A percentile compares a stretch with the other conserved stretches of the same genome.
phyloP scores from a whole-genome alignment of 2,329 filamentous ascomycete genomes.

The Neopestalotiopsis sp. region DNA sequence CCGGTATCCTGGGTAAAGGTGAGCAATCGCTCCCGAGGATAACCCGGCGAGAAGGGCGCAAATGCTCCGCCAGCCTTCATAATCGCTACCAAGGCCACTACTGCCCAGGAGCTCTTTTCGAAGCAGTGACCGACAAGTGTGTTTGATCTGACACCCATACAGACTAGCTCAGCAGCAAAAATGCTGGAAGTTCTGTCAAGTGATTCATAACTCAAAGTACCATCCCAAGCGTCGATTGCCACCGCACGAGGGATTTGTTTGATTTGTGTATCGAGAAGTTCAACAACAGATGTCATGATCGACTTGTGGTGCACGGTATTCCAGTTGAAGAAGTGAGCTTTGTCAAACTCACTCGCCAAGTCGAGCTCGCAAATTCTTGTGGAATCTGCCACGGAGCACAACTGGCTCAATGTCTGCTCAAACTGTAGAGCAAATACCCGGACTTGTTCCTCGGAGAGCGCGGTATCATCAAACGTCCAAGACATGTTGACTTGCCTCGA shows the following conservation, averaged over 20 bases:
- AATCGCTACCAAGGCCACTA: not conserved
- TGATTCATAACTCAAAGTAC: not conserved
- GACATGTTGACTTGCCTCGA: not conserved
- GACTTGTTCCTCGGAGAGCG: not conserved
- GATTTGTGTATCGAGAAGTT: not conserved
- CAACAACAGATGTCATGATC: not conserved
- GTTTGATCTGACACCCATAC: not conserved
- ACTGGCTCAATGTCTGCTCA: not conserved
- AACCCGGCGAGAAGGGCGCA: not conserved
- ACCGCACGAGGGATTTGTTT: not conserved
- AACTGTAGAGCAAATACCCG: not conserved
- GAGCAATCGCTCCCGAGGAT: not conserved
- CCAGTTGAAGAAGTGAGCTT: not conserved
- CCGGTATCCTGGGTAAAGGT: not conserved
- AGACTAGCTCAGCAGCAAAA: not conserved
- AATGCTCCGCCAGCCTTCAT: conserved; percentile 6
- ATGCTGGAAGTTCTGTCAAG: not conserved
- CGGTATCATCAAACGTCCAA: not conserved
- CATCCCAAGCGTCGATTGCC: not conserved
- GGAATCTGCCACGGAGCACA: not conserved
- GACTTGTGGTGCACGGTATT: not conserved
- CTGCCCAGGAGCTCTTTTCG: not conserved
- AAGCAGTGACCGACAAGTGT: not conserved
- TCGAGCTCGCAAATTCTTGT: not conserved
- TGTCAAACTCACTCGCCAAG: not conserved